Percentiles rank a stretch among this genome's conserved stretches.
Evolutionary conservation across 2,329 filamentous ascomycete genomes (phyloP).

Genomic region (Phialophora chinensis): DNA sequence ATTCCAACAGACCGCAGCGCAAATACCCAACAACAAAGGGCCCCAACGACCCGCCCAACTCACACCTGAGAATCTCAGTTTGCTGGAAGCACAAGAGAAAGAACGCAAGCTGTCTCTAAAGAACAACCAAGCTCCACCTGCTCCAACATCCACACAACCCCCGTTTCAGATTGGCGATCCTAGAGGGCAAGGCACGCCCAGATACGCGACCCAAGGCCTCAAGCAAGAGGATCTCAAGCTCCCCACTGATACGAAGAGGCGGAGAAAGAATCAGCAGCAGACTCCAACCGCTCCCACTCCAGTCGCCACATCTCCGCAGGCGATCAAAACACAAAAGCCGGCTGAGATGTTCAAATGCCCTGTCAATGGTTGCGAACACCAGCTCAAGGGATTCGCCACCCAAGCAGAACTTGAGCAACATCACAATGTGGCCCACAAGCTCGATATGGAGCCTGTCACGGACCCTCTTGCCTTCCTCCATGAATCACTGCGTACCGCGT

Average conservation of each 20-base stretch:
- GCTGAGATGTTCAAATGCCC: conserved; percentile 60
- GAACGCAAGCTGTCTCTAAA: conserved; percentile 43
- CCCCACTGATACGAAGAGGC: conserved; percentile 61
- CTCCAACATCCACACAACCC: conserved; percentile 58
- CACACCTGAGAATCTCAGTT: conserved; percentile 36
- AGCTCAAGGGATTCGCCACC: conserved; percentile 61
- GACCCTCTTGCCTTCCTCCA: conserved; percentile 64
- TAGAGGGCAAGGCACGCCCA: conserved; percentile 43
- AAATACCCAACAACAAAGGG: conserved; percentile 55
- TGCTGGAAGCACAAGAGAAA: conserved; percentile 40
- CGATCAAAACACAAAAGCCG: conserved; percentile 50
- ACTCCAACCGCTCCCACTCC: conserved; percentile 38
- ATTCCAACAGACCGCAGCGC: conserved; percentile 47
- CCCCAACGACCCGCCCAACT: conserved; percentile 43
- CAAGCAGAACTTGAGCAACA: conserved; percentile 63
- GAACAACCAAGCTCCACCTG: conserved; percentile 52
- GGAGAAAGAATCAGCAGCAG: conserved; percentile 56
- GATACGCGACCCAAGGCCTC: conserved; percentile 57
- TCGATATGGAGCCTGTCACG: conserved; percentile 54
- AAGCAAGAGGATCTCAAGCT: conserved; percentile 64
- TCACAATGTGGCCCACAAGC: conserved; percentile 58
- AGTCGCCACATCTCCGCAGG: conserved; percentile 42
- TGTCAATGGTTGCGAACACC: conserved; percentile 59
- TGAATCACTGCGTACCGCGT: conserved; percentile 56
- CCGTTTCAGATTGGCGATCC: conserved; percentile 61